These are phyloP conservation scores for Amanita phalloides DNA, from an alignment of 768 basidiomycete genomes.

Conservation along the genomic window DNA sequence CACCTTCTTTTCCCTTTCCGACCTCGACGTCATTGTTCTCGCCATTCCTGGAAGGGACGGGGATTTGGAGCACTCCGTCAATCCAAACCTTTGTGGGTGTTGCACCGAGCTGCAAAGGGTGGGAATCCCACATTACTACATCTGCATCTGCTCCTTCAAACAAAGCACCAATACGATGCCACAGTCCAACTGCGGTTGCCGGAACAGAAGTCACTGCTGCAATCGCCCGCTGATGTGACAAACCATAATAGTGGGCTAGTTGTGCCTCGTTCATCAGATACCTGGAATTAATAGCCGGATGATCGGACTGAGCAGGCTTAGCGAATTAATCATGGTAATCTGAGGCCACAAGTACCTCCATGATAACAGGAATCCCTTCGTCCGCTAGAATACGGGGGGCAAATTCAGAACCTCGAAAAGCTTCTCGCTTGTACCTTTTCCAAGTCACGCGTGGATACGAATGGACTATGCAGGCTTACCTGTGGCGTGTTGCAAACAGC, in stretches of 20 bases:
- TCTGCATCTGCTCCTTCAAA: slow-evolving; percentile 51
- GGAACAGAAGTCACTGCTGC: slow-evolving; percentile 58
- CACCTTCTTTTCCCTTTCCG: slow-evolving; percentile 32
- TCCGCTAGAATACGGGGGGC: slow-evolving; percentile 70
- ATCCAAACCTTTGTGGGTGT: slow-evolving; percentile 74
- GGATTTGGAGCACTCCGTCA: slow-evolving; percentile 72
- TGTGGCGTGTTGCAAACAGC: slow-evolving; percentile 69
- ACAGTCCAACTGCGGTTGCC: slow-evolving; percentile 55
- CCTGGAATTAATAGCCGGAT: slow-evolving; percentile 50
- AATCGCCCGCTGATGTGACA: slow-evolving; percentile 46
- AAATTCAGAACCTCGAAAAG: slow-evolving; percentile 68
- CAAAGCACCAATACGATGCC: slow-evolving; percentile 64
- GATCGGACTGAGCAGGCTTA: slow-evolving; percentile 34
- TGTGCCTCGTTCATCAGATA: slow-evolving; percentile 66
- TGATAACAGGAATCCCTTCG: slow-evolving; percentile 56
- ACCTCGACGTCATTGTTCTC: slow-evolving; percentile 29
- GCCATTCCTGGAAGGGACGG: slow-evolving; percentile 26
- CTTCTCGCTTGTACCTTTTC: slow-evolving; percentile 31
- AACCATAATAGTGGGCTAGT: slow-evolving; percentile 58
- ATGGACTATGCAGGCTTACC: slow-evolving; percentile 21
- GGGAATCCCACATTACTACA: slow-evolving; percentile 68
- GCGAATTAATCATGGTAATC: background rate
- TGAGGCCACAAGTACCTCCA: slow-evolving; percentile 44
- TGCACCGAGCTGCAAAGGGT: slow-evolving; percentile 65
- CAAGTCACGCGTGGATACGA: background rate